Evolutionary conservation across 257 asterid genomes (phyloP), one percentile per base, ranked within the genome.

Genomic region (Gentiana straminea): DNA sequence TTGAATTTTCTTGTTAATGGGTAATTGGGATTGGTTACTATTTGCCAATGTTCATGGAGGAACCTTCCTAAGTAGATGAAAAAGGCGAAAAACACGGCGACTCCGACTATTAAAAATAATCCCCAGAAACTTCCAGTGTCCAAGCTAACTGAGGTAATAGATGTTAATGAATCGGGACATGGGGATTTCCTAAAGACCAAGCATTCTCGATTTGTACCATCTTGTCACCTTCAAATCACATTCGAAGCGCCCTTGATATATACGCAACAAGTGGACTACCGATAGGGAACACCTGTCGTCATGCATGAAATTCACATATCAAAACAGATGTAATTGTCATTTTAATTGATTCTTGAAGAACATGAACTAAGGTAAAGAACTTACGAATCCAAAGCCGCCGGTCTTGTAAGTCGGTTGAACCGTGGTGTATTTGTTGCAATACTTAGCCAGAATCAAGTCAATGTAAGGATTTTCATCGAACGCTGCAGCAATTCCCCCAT

Each of bases 81-180:
- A 35, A 59, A 54, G 49, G 64, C 55, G 10, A 49, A 13, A 24
- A 4, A 64, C 2, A 74, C 77, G 8, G 71, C 70, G 44, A 62
- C 46, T 36, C 58, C 80, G 4, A 70, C 81, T 0, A 75, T 67
- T 54, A 61, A 9, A 57, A 84, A 81, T 35, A 77, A 77, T 8
- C 81, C 94, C 84, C 82, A 79, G 35, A 81, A 81, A 63, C 86
- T 79, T 5, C 41, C 70, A 0, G 79, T 70, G 15, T 76, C 79
- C 2, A 79, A 79, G 63, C 77, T 81, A 4, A 69, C 67, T 13
- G 73, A 73, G n/a, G 78, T 35, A 2, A 36, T n/a, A 9, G 46
- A 43, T 41, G 15, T 46, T 48, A 34, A 12, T 8, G 32, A 7
- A 2, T 55, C 51, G 35, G 45, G 61, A 32, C 68, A 54, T 33